A percentile compares a stretch with the other conserved stretches of the same genome.
These are phyloP conservation scores for Trametes punicea DNA, from an alignment of 768 basidiomycete species.

Conservation along the genomic window DNA sequence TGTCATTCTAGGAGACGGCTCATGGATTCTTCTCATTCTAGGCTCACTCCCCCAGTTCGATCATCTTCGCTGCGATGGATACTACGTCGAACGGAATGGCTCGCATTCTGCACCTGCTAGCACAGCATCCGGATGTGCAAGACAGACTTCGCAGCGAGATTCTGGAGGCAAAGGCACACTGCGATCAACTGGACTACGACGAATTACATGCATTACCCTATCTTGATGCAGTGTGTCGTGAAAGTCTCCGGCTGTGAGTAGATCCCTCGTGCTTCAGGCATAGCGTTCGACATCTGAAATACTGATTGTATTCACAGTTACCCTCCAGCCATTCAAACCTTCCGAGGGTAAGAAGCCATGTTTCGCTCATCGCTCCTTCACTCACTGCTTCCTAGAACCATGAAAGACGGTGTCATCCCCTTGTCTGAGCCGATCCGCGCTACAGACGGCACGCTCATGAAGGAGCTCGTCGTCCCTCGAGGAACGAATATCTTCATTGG, in stretches of 20 bases:
- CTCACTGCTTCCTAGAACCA: conserved; percentile 29
- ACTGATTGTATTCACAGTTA: conserved; percentile 27
- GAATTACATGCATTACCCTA: conserved; percentile 43
- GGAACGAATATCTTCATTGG: conserved; percentile 45
- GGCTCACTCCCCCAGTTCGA: conserved; percentile 6
- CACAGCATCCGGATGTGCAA: conserved; percentile 24
- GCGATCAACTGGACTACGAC: conserved; percentile 19
- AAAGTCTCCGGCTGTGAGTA: conserved; percentile 47
- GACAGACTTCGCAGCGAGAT: conserved; percentile 26
- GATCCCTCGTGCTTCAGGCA: no score
- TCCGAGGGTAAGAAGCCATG: conserved; percentile 15
- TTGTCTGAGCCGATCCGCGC: conserved; percentile 49
- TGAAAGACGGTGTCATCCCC: conserved; percentile 56
- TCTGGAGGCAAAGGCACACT: conserved; percentile 9
- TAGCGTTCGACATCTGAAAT: neutral
- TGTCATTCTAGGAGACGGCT: neutral
- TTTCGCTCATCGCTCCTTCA: neutral
- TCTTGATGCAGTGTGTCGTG: conserved; percentile 61
- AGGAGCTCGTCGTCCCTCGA: conserved; percentile 43
- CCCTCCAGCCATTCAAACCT: conserved; percentile 42
- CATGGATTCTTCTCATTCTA: neutral
- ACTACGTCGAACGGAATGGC: conserved; percentile 25
- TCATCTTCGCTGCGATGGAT: conserved; percentile 29
- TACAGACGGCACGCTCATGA: conserved; percentile 36
- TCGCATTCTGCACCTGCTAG: conserved; percentile 24